Evolutionary conservation across 805 yeast genomes (phyloP).

Genomic region (Wickerhamomyces bovis): DNA sequence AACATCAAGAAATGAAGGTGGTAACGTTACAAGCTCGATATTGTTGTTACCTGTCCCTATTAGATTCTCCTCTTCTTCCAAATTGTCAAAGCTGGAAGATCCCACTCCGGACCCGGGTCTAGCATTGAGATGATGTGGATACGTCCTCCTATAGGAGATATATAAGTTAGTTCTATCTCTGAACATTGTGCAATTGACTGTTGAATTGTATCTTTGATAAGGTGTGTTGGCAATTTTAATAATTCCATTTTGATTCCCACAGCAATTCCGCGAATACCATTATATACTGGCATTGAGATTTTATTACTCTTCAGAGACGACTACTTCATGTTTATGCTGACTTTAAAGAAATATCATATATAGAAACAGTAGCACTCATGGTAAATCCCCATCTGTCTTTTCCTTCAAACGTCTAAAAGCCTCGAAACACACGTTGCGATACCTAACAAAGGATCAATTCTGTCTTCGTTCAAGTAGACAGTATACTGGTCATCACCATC

Average conservation of each 20-base stretch:
- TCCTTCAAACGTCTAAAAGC: not conserved
- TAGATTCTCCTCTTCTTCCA: slow-evolving; percentile 28
- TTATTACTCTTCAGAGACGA: no score
- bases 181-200: slow-evolving; percentile 45
- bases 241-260: no score
- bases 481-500: slow-evolving; percentile 1
- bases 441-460: slow-evolving; percentile 11
- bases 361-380: no score
- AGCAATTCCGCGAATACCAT: not conserved
- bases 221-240: not conserved
- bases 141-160: slow-evolving; percentile 83
- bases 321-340: no score
- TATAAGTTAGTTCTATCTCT: slow-evolving; percentile 92
- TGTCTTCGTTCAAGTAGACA: slow-evolving; percentile 9
- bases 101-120: slow-evolving; percentile 20
- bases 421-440: slow-evolving; percentile 8
- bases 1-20: slow-evolving; percentile 75
- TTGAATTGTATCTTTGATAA: not conserved
- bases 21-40: slow-evolving; percentile 59
- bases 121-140: slow-evolving; percentile 52
- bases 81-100: slow-evolving; percentile 21
- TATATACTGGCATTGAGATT: no score
- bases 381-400: no score
- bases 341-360: no score
- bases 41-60: slow-evolving; percentile 25